A percentile compares a stretch with the other conserved stretches of the same genome.
phyloP scores from a whole-genome alignment of 495 filamentous ascomycete genomes.

The Saxophila tyrrhenica region DNA sequence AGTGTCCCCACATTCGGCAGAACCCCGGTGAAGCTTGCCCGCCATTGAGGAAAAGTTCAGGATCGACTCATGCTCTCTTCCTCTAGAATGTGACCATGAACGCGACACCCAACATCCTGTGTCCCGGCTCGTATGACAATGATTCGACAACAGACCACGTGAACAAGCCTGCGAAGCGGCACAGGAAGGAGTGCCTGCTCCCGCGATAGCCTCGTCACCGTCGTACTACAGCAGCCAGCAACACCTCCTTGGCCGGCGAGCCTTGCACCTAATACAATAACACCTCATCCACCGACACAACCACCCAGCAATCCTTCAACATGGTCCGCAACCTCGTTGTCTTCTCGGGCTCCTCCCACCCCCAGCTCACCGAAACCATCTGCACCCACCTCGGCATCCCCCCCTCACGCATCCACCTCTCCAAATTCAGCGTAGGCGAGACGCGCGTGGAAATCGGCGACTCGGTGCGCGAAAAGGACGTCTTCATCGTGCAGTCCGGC shows the following conservation, averaged over 20 bases:
- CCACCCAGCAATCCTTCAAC: neutral
- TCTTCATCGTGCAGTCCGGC: conserved; percentile 91
- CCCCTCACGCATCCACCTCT: conserved; percentile 65
- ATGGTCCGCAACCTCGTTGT: conserved; percentile 97
- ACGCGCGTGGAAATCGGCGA: conserved; percentile 91
- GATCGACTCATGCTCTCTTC: neutral
- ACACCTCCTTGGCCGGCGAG: too few species aligned
- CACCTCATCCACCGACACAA: neutral
- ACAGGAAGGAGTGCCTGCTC: neutral
- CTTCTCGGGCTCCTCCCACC: conserved; percentile 87
- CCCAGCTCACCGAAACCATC: conserved; percentile 70
- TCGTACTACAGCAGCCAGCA: neutral
- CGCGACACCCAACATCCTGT: neutral
- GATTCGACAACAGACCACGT: neutral
- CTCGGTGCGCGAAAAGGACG: conserved; percentile 93
- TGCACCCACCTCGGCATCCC: conserved; percentile 80
- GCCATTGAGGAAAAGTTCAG: neutral
- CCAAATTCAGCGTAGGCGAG: conserved; percentile 89
- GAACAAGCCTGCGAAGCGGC: neutral
- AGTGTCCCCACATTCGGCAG: too few species aligned
- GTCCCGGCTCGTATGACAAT: neutral
- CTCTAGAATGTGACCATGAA: neutral
- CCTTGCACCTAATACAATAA: neutral
- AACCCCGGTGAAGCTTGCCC: too few species aligned
- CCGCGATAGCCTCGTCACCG: neutral